Base-by-base conservation (phyloP, 2,329 filamentous ascomycete genomes). In the Sporothrix euskadiensis region DNA sequence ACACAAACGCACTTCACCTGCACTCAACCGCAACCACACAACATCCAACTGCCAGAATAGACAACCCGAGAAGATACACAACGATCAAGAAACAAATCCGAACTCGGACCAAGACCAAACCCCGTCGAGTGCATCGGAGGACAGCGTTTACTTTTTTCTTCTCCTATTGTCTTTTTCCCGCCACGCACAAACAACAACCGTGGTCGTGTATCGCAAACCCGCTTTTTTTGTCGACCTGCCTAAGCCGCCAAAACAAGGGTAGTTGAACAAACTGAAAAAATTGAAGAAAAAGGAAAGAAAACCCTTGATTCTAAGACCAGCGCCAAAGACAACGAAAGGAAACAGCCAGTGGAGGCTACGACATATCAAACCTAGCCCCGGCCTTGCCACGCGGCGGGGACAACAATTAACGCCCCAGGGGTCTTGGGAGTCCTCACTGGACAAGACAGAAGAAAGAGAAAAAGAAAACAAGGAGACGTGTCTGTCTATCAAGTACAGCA, bases 381-480 rank as follows among this genome's bases (percentile, higher is more conserved):
- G n/a, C 32, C 68, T 57, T 30, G 52, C 68, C 68, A 71, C 54
- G 56, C 54, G 54, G 54, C 54, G 56, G 26, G 69, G 35, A 71
- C 39, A 41, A 61, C 68, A 30, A 41, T 19, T 44, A 22, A 57
- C 59, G 19, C 59, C 35, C 44, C 56, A 14, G n/a, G 39, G 59
- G 26, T 35, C 26, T 8, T 35, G 4, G 26, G 14, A 59, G 56
- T 59, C 56, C 30, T 59, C 16, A 39, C 30, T 14, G 56, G 19
- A 49, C 26, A 69, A 22, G 14, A 35, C n/a, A 16, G 7, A 57
- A 41, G 35, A 41, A 56, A 26, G 16, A 54, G 9, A 39, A 66
- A 66, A 6, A 19, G 19, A 41, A 30, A 32, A 2, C 30, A 47
- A 49, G 19, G 16, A 41, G 16, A 32, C 10, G 3, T 30, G 4